phyloP scores from a whole-genome alignment of 2,329 filamentous ascomycete genomes.

The Fusarium newnesense region DNA sequence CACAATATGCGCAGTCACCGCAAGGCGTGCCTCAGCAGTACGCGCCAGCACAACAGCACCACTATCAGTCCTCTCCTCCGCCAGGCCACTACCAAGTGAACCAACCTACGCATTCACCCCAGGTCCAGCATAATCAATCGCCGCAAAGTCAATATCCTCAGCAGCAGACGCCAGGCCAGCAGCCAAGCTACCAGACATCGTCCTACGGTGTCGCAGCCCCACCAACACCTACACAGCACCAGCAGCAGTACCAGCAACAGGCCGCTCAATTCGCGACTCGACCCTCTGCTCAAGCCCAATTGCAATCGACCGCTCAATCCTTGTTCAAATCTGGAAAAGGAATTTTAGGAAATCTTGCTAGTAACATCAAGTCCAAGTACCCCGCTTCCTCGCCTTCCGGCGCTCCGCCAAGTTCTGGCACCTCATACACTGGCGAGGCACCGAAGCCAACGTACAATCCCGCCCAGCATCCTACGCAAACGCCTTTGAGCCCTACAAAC shows the following conservation, averaged over 20 bases:
- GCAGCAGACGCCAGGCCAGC: not conserved
- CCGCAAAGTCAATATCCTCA: not conserved
- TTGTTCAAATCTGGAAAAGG: conserved; percentile 24
- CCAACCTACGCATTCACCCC: not conserved
- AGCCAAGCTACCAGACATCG: not conserved
- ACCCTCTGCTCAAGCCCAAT: not conserved
- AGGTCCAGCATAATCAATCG: not conserved
- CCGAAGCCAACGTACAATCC: conserved; percentile 16
- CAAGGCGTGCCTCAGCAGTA: not conserved
- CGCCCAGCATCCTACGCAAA: conserved; percentile 4
- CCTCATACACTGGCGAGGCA: not conserved
- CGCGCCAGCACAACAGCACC: not conserved
- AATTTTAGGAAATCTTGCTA: conserved; percentile 15
- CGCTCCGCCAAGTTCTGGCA: not conserved
- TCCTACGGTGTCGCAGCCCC: conserved; percentile 16
- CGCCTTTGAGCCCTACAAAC: not conserved
- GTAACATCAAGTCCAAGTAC: conserved; percentile 32
- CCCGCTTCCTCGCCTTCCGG: not conserved
- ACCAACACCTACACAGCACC: conserved; percentile 14
- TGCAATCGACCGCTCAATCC: conserved; percentile 17
- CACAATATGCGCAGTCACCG: not conserved
- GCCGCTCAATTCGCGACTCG: conserved; percentile 21
- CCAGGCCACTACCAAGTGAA: not conserved
- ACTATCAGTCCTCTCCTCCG: not conserved
- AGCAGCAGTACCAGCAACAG: conserved; percentile 15